A percentile compares a stretch with the other conserved stretches of the same genome.
These are phyloP conservation scores for Populus alba DNA, from an alignment of 345 rosid genomes.

Conservation along the genomic window DNA sequence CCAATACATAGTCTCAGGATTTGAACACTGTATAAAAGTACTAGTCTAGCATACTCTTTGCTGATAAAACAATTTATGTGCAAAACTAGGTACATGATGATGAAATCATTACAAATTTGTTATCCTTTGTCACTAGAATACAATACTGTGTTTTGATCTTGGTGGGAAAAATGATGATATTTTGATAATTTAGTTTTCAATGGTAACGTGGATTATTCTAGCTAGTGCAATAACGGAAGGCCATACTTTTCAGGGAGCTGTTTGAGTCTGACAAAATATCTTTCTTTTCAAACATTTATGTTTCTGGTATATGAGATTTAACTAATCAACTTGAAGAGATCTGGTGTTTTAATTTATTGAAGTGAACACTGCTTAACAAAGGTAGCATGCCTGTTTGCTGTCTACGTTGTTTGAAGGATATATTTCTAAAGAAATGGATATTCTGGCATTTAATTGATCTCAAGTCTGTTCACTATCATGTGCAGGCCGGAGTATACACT, in stretches of 20 bases:
- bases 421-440: neutral
- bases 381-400: neutral
- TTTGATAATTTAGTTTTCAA: neutral
- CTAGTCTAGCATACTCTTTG: neutral
- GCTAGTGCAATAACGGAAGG: neutral
- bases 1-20: neutral
- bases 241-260: neutral
- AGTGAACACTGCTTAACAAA: neutral
- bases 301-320: neutral
- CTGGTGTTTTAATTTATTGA: neutral
- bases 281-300: neutral
- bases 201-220: neutral
- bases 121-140: neutral
- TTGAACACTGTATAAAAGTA: neutral
- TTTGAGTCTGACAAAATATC: neutral
- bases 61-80: neutral
- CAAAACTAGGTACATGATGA: neutral
- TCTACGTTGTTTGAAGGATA: neutral
- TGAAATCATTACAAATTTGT: neutral
- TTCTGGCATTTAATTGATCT: neutral
- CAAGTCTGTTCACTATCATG: neutral
- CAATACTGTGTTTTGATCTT: neutral
- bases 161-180: neutral
- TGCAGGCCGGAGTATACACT: slow-evolving; percentile 71
- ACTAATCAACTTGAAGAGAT: neutral